Base-by-base conservation (phyloP, 192 early-diverging fungal species). In the Podila verticillata region DNA sequence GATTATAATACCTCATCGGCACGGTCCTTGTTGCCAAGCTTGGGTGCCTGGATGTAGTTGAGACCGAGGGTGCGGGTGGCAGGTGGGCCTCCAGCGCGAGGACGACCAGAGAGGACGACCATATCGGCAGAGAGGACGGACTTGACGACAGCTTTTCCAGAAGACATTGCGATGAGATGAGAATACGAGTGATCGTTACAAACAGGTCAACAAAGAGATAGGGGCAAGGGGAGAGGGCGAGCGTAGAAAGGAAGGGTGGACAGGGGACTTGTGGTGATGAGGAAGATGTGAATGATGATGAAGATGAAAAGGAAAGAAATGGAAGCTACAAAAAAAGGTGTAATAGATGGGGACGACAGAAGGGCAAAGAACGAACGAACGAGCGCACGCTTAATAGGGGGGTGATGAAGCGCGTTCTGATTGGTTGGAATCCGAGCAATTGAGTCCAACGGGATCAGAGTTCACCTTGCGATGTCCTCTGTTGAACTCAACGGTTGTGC, bases 61-160 rank as follows among this genome's bases (percentile, higher is more conserved):
- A 98, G 87, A 35, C 92, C 93, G 17, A 99, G 78, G n/a, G 92
- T 86, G 54, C 91, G 89, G 77, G 97, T 97, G 1, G 93, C 87
- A 47, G 97, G 95, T 29, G 97, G 96, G 26, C 93, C 94, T 64
- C 89, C 89, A 30, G 86, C 84, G 61, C 86, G 82, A 32, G 94
- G 93, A 57, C 88, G 92, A 47, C 95, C 95, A 48, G 94, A 90
- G 28, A 99, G 88, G 60, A 97, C 88, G 47, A 99, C 86, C 61
- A 93, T 94, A 88, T 98, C 96, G 61, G 96, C 97, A 12, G 95
- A 96, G 60, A 98, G 86, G 22, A 96, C 94, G 35, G 86, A 92
- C 82, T 98, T 98, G 73, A 97, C 94, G 7, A 90, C 82, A 64
- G 94, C 96, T 80, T 85, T 89, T 47, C 86, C 83, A 66, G 65